Conservation (phyloP, 2,329 filamentous ascomycete genomes). For the Pseudogymnoascus sp. region DNA sequence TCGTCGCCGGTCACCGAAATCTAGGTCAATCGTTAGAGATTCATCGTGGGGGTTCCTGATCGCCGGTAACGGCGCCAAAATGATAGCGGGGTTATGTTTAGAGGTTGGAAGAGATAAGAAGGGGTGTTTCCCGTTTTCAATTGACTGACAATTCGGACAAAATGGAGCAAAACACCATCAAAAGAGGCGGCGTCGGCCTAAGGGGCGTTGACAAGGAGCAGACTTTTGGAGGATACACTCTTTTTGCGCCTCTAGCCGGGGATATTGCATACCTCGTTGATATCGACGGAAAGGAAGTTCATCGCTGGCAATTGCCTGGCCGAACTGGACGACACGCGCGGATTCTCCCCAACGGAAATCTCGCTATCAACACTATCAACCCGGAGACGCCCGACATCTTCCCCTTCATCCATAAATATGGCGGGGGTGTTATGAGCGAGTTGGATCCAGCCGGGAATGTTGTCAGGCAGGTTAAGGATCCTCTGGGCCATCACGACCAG, state of each 20-base stretch:
- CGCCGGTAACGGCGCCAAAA: background rate
- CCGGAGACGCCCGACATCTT: slow-evolving; percentile 35
- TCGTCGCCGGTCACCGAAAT: background rate
- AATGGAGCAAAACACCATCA: slow-evolving; percentile 40
- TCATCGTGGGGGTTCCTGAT: background rate
- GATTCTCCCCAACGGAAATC: slow-evolving; percentile 38
- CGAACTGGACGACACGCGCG: slow-evolving; percentile 38
- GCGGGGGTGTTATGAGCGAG: slow-evolving; percentile 40
- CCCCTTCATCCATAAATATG: slow-evolving; percentile 40
- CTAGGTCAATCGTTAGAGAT: background rate
- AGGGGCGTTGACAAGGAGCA: slow-evolving; percentile 32
- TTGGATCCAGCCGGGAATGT: slow-evolving; percentile 34
- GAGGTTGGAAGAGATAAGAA: background rate
- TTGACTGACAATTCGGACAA: background rate
- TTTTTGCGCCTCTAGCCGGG: slow-evolving; percentile 37
- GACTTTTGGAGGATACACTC: slow-evolving; percentile 36
- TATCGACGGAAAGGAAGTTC: slow-evolving; percentile 36
- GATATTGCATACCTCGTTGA: slow-evolving; percentile 34
- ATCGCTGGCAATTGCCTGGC: slow-evolving; percentile 37
- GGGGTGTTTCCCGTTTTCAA: background rate
- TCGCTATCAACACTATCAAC: slow-evolving; percentile 39
- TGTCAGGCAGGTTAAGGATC: slow-evolving; percentile 35
- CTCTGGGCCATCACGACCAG: slow-evolving; percentile 40
- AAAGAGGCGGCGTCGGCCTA: slow-evolving; percentile 36
- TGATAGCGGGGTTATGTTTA: background rate